These are phyloP conservation scores for Pelargonium fulgidum DNA, from an alignment of 441 rosid genomes.

Conservation along the genomic window DNA sequence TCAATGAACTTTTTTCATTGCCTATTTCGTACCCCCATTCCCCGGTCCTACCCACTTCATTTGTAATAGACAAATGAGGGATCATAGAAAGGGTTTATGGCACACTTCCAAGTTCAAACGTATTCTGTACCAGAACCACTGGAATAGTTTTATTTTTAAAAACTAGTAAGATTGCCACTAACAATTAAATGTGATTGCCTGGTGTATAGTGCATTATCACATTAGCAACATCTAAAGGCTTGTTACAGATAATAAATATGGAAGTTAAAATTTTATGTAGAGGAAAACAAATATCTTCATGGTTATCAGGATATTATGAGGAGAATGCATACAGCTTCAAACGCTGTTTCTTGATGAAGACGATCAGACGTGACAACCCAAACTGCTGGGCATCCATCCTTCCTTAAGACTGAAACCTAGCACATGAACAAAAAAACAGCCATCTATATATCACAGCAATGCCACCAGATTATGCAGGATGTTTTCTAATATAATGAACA, in stretches of 20 bases:
- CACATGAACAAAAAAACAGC: slow-evolving; percentile 16
- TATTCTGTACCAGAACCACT: too few species aligned
- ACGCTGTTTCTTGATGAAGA: slow-evolving; percentile 69
- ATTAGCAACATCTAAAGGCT: neutral
- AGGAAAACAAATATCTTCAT: neutral
- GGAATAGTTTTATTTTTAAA: too few species aligned
- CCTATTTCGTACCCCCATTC: too few species aligned
- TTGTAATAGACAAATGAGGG: too few species aligned
- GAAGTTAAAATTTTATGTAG: neutral
- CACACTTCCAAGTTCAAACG: too few species aligned
- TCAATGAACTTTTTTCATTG: too few species aligned
- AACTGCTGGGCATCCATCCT: slow-evolving; percentile 83
- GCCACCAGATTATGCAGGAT: neutral
- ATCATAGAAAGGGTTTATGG: too few species aligned
- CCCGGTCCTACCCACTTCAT: too few species aligned
- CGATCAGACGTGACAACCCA: slow-evolving; percentile 95
- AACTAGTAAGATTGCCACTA: neutral
- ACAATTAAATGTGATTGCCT: neutral
- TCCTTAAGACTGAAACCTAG: slow-evolving; percentile 77
- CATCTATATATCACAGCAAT: slow-evolving; percentile 20
- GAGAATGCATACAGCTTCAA: slow-evolving; percentile 70
- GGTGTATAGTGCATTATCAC: neutral
- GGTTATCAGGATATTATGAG: slow-evolving; percentile 6
- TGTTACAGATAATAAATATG: neutral
- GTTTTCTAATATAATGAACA: slow-evolving; percentile 13